These are phyloP conservation scores for Aegilops longissima DNA, from an alignment of 176 grass and related monocot genomes.

Conservation along the genomic window DNA sequence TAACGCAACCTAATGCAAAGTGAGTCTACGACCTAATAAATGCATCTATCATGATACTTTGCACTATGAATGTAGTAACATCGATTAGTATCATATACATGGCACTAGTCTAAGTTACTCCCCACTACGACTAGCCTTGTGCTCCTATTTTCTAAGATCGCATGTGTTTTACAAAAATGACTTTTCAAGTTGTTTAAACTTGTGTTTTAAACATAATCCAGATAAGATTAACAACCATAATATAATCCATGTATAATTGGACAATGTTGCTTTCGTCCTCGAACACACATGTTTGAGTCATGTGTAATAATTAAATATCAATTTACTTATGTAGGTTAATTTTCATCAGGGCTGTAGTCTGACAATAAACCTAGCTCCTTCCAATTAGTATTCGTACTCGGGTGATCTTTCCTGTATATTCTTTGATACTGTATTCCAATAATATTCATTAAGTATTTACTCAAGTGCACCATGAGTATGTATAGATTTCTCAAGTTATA, in stretches of 20 bases:
- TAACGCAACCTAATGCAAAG: no score
- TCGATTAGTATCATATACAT: no score
- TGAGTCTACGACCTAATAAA: no score
- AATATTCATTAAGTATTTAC: background rate
- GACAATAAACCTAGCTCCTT: background rate
- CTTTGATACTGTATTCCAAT: background rate
- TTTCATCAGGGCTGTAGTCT: background rate
- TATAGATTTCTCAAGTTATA: background rate
- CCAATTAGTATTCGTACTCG: background rate
- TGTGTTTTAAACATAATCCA: background rate
- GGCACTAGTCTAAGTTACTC: no score
- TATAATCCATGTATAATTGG: background rate
- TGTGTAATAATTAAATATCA: background rate
- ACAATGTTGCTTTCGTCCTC: background rate
- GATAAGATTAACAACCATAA: background rate
- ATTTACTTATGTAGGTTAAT: background rate
- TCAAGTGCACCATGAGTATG: background rate
- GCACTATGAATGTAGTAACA: no score
- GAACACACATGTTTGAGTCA: background rate
- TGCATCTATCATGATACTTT: no score
- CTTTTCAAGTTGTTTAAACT: background rate
- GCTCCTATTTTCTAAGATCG: no score
- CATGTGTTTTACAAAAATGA: no score
- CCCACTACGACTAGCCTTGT: no score
- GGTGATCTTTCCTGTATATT: background rate